Evolutionary conservation across 148 eudicot species (phyloP), one percentile per base, ranked within the genome.

Genomic region (Fagopyrum homotropicum): DNA sequence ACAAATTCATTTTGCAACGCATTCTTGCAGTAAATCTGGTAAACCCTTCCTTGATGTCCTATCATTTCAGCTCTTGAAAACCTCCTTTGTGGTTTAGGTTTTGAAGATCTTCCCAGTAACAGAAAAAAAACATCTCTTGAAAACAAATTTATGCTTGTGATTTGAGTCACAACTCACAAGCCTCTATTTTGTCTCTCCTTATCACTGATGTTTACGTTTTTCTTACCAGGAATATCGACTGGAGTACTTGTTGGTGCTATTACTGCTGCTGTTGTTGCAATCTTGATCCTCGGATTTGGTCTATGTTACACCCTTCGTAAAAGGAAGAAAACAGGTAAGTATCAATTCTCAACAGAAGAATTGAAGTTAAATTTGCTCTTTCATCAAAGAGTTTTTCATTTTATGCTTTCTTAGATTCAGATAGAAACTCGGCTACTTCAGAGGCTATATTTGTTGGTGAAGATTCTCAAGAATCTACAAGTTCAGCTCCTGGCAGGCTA

Each of bases 241-340:
- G 91, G 82, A 61, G 81, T 82, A 76, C 81, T 84, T 81, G 89
- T 83, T 75, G 89, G 87, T 16, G 73, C 86, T 43, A 76, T 81
- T 60, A 68, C 84, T 69, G 89, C 80, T 7, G 82, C 79, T 49
- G 77, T 82, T 75, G 72, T 69, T 46, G 89, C 76, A 70, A 64
- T 69, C 72, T 30, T 78, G 73, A 69, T 73, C 71, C 45, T 88
- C 49, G 84, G 79, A 47, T 76, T 40, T 48, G 80, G 81, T 15
- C 14, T 84, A 10, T 88, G 78, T 60, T 51, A 82, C 60, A 64
- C 74, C 7, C 80, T 84, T 45, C 77, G 79, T 68, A 81, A 76
- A 72, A 82, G 79, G 75, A 86, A 72, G 70, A 76, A 78, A 75
- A 50, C 73, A 71, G 75, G 74, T 1, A 4, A 52, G 77, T 55